A percentile compares a stretch with the other conserved stretches of the same genome.
Conservation (phyloP, 2,329 filamentous ascomycete species). For the Geosmithia morbida region DNA sequence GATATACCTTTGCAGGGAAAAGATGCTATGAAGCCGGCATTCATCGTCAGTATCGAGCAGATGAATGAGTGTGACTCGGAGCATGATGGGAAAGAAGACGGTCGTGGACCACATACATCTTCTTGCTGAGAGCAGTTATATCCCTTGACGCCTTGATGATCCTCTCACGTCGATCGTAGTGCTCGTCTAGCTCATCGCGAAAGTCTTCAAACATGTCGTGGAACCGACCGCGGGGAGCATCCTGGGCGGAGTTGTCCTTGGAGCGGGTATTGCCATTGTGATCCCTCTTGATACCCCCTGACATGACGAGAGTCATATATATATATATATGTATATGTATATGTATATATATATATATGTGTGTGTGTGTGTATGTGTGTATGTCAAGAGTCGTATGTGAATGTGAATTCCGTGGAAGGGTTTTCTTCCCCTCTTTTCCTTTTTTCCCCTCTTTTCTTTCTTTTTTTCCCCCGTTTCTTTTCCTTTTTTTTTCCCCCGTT, state of each 20-base stretch:
- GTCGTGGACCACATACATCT: slow-evolving; percentile 84
- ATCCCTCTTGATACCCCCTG: slow-evolving; percentile 36
- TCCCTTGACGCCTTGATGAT: slow-evolving; percentile 86
- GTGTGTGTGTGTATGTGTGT: no score
- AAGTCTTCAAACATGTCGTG: slow-evolving; percentile 75
- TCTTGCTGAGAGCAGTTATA: slow-evolving; percentile 89
- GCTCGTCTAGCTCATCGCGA: slow-evolving; percentile 78
- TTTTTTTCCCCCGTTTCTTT: background rate
- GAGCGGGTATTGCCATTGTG: slow-evolving; percentile 31
- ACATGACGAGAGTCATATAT: slow-evolving; percentile 12
- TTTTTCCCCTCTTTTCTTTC: no score
- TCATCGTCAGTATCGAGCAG: background rate
- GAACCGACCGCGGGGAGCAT: slow-evolving; percentile 27
- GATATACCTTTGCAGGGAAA: slow-evolving; percentile 7
- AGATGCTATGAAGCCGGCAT: slow-evolving; percentile 6
- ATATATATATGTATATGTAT: no score
- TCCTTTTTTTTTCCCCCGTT: background rate
- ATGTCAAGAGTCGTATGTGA: no score
- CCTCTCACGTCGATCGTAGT: slow-evolving; percentile 82
- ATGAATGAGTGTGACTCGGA: background rate
- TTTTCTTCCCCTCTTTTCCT: no score
- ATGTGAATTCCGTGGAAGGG: no score
- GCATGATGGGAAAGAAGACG: no score
- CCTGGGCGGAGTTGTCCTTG: slow-evolving; percentile 15
- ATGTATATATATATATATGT: no score